Base-by-base conservation (phyloP, 139 green algal species). In the Chlamydomonas urium region DNA sequence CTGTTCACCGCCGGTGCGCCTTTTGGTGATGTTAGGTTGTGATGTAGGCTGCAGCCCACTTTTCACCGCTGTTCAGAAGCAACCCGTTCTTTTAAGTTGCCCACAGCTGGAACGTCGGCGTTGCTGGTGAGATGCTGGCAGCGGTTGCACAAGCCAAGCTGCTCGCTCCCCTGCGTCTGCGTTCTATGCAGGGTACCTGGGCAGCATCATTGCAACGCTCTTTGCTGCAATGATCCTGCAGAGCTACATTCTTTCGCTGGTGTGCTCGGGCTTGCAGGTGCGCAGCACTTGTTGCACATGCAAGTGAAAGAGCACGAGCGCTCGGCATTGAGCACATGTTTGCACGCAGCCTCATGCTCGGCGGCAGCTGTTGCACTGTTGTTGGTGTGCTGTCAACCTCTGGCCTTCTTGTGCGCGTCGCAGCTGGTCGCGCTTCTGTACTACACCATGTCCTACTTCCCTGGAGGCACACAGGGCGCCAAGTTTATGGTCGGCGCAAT, bases 381-480 rank as follows among this genome's bases (percentile, higher is more conserved):
- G n/a, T n/a, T n/a, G n/a, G n/a, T n/a, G n/a, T n/a, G n/a, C n/a
- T n/a, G n/a, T n/a, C n/a, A n/a, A n/a, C n/a, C n/a, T n/a, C n/a
- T n/a, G n/a, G n/a, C n/a, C n/a, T 50, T 50, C 10, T 50, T n/a
- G n/a, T n/a, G n/a, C n/a, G n/a, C 10, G 23, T 14, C 77, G 66
- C 87, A 91, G 83, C 47, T 97, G 0, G 70, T 95, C 2, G 87
- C 93, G 32, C 78, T 98, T 74, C 38, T 96, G 35, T 97, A 98
- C 68, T 98, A 98, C 73, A 67, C 92, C 3, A 75, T 92, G 21
- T 93, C 82, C 14, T 98, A 96, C 74, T 97, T 97, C 73, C 93
- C 93, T 24, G 92, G 92, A 6, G 93, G 93, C 4, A 75, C 86
- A 0, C 47, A 81, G 5, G 90, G 93, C 8, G 87, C 93, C 45